Evolutionary conservation across 768 basidiomycete species (phyloP).

Genomic region (Rhodotorula kratochvilovae): DNA sequence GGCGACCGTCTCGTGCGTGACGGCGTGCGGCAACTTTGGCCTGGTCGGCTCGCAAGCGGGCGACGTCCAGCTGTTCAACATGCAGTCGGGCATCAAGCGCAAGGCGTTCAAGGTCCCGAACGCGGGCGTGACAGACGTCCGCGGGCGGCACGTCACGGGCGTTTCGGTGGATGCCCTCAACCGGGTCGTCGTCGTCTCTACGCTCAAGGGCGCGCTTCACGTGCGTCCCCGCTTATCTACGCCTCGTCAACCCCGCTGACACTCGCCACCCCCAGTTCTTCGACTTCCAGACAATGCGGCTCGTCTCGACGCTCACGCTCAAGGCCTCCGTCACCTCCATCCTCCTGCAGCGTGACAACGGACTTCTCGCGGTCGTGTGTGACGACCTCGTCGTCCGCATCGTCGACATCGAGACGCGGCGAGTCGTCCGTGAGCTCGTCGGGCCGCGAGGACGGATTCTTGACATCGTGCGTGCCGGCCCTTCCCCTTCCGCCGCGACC

Average conservation of each 20-base stretch:
- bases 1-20: conserved; percentile 65
- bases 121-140: conserved; percentile 48
- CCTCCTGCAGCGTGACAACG: conserved; percentile 74
- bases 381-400: conserved; percentile 82
- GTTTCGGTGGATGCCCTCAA: conserved; percentile 82
- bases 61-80: conserved; percentile 84
- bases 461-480: conserved; percentile 64
- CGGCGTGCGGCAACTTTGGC: conserved; percentile 93
- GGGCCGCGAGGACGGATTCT: conserved; percentile 80
- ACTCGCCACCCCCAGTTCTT: too few relatives aligned
- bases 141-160: conserved; percentile 65
- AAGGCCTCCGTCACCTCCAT: conserved; percentile 68
- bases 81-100: conserved; percentile 86
- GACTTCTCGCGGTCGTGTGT: conserved; percentile 72
- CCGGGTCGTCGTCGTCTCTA: conserved; percentile 70
- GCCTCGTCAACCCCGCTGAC: too few relatives aligned
- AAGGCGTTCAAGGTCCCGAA: conserved; percentile 58
- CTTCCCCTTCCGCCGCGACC: neutral
- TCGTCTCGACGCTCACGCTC: conserved; percentile 64
- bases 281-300: conserved; percentile 80
- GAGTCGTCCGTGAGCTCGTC: conserved; percentile 79
- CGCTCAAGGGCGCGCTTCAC: conserved; percentile 81
- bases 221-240: too few relatives aligned
- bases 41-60: conserved; percentile 76
- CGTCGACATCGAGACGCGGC: conserved; percentile 82